phyloP scores from a whole-genome alignment of 75 land plant species.

The Pinus tabuliformis region DNA sequence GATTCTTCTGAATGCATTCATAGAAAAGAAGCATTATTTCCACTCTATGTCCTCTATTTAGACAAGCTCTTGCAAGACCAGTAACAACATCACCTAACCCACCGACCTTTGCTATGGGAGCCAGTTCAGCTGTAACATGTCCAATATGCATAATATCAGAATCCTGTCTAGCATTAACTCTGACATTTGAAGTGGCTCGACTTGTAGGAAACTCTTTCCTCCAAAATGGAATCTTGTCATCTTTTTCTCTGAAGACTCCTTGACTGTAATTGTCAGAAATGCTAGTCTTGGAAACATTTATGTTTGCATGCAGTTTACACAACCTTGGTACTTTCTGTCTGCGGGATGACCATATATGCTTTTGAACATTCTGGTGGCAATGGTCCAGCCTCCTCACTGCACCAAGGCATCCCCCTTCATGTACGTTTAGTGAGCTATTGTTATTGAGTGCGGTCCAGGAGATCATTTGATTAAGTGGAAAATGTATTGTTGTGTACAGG shows the following conservation, averaged over 20 bases:
- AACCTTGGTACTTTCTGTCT: too few relatives aligned
- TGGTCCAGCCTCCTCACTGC: too few relatives aligned
- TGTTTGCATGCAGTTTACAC: too few relatives aligned
- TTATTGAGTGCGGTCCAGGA: too few relatives aligned
- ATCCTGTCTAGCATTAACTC: slow-evolving; percentile 24
- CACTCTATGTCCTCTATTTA: slow-evolving; percentile 56
- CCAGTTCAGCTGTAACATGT: slow-evolving; percentile 78
- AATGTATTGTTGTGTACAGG: too few relatives aligned
- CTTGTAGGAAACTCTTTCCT: slow-evolving; percentile 25
- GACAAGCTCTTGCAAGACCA: slow-evolving; percentile 63
- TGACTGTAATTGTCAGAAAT: too few relatives aligned
- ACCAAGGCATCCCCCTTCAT: too few relatives aligned
- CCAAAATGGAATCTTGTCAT: slow-evolving; percentile 66
- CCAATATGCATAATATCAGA: slow-evolving; percentile 42
- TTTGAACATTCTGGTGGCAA: too few relatives aligned
- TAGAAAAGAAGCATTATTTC: slow-evolving; percentile 68
- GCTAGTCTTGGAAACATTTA: too few relatives aligned
- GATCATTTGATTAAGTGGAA: too few relatives aligned
- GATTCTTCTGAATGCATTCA: slow-evolving; percentile 48
- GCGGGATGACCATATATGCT: too few relatives aligned
- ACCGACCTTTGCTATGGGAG: slow-evolving; percentile 72
- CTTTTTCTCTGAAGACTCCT: not conserved
- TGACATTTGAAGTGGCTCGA: not conserved
- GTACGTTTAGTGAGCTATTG: too few relatives aligned
- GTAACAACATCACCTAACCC: slow-evolving; percentile 77